Evolutionary conservation across 768 basidiomycete genomes (phyloP).

Genomic region (Mycena maculata): DNA sequence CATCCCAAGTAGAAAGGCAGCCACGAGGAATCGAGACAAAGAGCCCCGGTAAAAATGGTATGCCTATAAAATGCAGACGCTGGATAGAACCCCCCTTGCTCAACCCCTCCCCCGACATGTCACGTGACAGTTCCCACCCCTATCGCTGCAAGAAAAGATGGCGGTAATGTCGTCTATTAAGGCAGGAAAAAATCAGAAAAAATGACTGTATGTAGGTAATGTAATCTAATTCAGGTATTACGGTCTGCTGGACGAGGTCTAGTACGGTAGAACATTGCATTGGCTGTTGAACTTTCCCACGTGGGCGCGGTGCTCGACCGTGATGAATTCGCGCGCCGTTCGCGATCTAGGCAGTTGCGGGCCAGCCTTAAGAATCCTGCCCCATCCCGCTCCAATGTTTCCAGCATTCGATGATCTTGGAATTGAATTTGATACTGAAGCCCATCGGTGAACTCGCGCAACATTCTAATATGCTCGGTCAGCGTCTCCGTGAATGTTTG

Average conservation of each 20-base stretch:
- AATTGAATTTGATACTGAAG: background rate
- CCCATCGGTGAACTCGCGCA: background rate
- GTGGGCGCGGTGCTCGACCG: too few species aligned
- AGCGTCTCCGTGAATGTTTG: background rate
- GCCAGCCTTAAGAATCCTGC: background rate
- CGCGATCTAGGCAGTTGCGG: background rate
- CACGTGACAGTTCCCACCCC: too few species aligned
- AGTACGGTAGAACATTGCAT: too few species aligned
- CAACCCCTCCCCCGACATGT: too few species aligned
- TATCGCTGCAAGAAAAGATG: too few species aligned
- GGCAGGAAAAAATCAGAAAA: too few species aligned
- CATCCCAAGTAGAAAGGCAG: conserved; percentile 2
- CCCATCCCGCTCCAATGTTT: background rate
- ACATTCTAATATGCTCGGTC: background rate
- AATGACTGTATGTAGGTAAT: too few species aligned
- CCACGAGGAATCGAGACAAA: conserved; percentile 10
- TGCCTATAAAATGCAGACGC: background rate
- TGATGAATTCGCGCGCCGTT: background rate
- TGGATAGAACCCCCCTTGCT: background rate
- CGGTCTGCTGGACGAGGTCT: too few species aligned
- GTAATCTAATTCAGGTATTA: too few species aligned
- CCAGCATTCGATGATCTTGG: background rate
- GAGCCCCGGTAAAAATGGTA: conserved; percentile 4
- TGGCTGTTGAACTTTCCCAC: too few species aligned
- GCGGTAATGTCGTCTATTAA: too few species aligned